Conservation (phyloP, 345 rosid species). For the Arabidopsis suecica region DNA sequence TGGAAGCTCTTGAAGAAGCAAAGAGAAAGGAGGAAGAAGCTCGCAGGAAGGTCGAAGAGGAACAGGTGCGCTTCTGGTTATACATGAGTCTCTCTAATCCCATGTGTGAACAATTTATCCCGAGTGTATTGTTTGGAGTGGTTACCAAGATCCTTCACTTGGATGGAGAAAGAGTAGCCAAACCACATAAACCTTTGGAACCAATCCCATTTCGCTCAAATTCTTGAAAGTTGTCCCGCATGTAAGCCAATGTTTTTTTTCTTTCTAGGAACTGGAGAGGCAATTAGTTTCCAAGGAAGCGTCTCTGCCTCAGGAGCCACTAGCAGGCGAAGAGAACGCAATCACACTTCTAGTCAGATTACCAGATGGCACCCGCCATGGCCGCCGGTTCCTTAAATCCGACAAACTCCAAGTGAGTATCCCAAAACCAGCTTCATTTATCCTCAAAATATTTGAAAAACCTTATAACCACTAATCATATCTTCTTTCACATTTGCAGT, state of each 20-base stretch:
- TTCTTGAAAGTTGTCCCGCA: not conserved
- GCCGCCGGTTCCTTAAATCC: constrained; percentile 16
- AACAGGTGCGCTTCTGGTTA: constrained; percentile 7
- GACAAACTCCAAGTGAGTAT: constrained; percentile 21
- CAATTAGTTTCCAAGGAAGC: constrained; percentile 21
- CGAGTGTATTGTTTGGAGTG: not conserved
- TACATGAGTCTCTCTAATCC: constrained; percentile 1
- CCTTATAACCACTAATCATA: constrained; percentile 4
- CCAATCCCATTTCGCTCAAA: not conserved
- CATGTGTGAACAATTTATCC: not conserved
- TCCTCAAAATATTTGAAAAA: not conserved
- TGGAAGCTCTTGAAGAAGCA: constrained; percentile 14
- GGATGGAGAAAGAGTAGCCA: not conserved
- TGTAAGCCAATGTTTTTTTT: not conserved
- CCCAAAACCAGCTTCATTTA: not conserved
- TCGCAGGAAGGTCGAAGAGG: constrained; percentile 15
- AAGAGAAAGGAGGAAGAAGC: constrained; percentile 23
- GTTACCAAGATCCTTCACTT: not conserved
- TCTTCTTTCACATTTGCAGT: constrained; percentile 39
- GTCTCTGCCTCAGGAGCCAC: constrained; percentile 24
- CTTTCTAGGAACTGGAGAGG: not conserved
- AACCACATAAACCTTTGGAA: not conserved
- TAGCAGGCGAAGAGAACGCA: constrained; percentile 8
- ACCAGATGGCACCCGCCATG: constrained; percentile 24
- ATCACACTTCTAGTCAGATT: not conserved